Conservation (phyloP, 768 basidiomycete species). For the Psilocybe subaeruginosa region DNA sequence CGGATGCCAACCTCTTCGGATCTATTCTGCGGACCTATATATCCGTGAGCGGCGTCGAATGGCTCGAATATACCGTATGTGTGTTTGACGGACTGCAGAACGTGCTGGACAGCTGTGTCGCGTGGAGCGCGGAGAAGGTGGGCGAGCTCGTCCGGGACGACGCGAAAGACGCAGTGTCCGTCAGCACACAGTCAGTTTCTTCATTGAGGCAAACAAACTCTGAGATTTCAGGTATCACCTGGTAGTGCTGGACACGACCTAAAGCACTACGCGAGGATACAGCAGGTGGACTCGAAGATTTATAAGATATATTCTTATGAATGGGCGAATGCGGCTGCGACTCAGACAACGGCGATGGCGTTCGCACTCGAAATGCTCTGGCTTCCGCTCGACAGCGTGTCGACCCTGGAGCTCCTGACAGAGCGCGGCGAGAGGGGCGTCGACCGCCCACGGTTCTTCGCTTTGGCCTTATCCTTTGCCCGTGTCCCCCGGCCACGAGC, state of each 20-base stretch:
- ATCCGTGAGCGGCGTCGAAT: slow-evolving; percentile 26
- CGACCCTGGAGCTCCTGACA: slow-evolving; percentile 30
- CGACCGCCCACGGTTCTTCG: slow-evolving; percentile 43
- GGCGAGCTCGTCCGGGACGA: slow-evolving; percentile 63
- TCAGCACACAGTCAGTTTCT: not conserved
- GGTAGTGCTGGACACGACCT: slow-evolving; percentile 43
- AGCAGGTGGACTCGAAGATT: too few relatives aligned
- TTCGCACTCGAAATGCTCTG: slow-evolving; percentile 76
- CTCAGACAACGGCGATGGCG: slow-evolving; percentile 67
- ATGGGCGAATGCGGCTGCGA: slow-evolving; percentile 57
- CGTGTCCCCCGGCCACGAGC: slow-evolving; percentile 51
- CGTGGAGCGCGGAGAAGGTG: slow-evolving; percentile 59
- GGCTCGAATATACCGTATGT: slow-evolving; percentile 71
- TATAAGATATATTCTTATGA: slow-evolving; percentile 52
- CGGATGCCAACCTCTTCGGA: too few relatives aligned
- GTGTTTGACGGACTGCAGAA: slow-evolving; percentile 88
- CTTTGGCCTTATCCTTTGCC: slow-evolving; percentile 37
- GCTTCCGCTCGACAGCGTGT: slow-evolving; percentile 47
- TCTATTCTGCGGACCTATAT: too few relatives aligned
- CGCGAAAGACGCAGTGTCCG: slow-evolving; percentile 23
- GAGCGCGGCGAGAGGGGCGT: slow-evolving; percentile 36
- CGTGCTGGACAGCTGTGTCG: slow-evolving; percentile 63
- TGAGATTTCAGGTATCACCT: too few relatives aligned
- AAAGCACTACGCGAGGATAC: slow-evolving; percentile 57
- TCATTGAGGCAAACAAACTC: not conserved